Evolutionary conservation across 1,284 basidiomycete species (phyloP).

Genomic region (Sphagnurus paluster): DNA sequence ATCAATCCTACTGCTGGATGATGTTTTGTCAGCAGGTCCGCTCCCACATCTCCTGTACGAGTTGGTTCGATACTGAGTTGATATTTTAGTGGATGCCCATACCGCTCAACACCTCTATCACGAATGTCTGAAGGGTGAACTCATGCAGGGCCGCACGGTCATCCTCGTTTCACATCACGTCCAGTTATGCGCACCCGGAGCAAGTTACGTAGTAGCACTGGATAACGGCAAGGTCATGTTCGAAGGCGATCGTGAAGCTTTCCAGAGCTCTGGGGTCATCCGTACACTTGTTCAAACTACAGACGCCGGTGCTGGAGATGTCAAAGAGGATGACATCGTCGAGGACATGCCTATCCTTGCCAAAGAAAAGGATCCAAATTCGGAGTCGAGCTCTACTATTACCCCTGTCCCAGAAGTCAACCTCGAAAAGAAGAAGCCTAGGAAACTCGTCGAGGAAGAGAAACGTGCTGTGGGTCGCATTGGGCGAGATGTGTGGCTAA

Average conservation of each 20-base stretch:
- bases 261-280: slow-evolving; percentile 68
- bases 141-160: slow-evolving; percentile 78
- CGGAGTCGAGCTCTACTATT: slow-evolving; percentile 53
- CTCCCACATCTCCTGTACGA: not conserved
- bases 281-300: slow-evolving; percentile 66
- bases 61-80: not conserved
- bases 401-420: slow-evolving; percentile 41
- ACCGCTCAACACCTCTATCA: slow-evolving; percentile 85
- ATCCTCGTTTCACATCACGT: slow-evolving; percentile 91
- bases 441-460: slow-evolving; percentile 92
- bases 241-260: slow-evolving; percentile 66
- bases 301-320: slow-evolving; percentile 36
- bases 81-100: slow-evolving; percentile 72
- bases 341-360: slow-evolving; percentile 26
- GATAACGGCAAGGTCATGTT: slow-evolving; percentile 87
- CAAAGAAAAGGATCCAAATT: slow-evolving; percentile 32
- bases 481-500: slow-evolving; percentile 74
- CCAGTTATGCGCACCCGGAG: slow-evolving; percentile 73
- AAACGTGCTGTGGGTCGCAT: slow-evolving; percentile 85
- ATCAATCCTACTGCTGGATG: slow-evolving; percentile 83
- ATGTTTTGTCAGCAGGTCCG: slow-evolving; percentile 63
- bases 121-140: slow-evolving; percentile 82
- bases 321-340: slow-evolving; percentile 40
- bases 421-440: slow-evolving; percentile 64
- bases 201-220: slow-evolving; percentile 75